phyloP scores from a whole-genome alignment of 108 stramenopile genomes.

The Stephanodiscus triporus region DNA sequence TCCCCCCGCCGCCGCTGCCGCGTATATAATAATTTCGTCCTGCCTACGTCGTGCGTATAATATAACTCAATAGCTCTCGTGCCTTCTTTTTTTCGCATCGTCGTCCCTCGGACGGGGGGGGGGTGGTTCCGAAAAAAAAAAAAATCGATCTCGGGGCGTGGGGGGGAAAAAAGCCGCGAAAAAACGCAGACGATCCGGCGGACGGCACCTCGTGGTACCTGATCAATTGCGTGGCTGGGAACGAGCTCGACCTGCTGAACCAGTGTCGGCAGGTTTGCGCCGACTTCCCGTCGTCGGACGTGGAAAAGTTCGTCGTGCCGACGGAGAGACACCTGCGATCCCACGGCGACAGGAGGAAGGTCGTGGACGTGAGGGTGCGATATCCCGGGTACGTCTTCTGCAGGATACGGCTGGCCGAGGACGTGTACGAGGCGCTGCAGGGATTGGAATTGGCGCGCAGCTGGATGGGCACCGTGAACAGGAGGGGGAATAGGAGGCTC shows the following conservation, averaged over 20 bases:
- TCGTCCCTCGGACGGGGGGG: no score
- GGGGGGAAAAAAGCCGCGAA: no score
- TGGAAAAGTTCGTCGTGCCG: slow-evolving; percentile 75
- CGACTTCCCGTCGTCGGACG: slow-evolving; percentile 44
- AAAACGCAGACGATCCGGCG: slow-evolving; percentile 50
- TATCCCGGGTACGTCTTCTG: slow-evolving; percentile 88
- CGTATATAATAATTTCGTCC: no score
- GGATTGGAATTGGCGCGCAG: slow-evolving; percentile 71
- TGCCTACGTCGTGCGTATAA: no score
- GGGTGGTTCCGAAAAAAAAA: no score
- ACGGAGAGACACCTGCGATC: slow-evolving; percentile 59
- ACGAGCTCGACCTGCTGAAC: slow-evolving; percentile 70
- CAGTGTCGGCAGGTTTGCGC: slow-evolving; percentile 55
- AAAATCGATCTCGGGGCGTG: no score
- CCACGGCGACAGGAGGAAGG: slow-evolving; percentile 83
- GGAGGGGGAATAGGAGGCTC: slow-evolving; percentile 75
- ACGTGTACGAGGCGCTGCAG: slow-evolving; percentile 77
- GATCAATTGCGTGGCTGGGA: slow-evolving; percentile 82
- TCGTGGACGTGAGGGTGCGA: slow-evolving; percentile 77
- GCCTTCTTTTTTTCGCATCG: no score
- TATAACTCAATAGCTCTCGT: no score
- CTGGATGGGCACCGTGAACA: slow-evolving; percentile 88
- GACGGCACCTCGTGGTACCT: slow-evolving; percentile 72
- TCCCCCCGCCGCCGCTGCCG: no score
- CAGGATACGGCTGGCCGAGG: slow-evolving; percentile 66